These are phyloP conservation scores for Panicum hallii DNA, from an alignment of 202 grass and related monocot genomes.

Conservation along the genomic window DNA sequence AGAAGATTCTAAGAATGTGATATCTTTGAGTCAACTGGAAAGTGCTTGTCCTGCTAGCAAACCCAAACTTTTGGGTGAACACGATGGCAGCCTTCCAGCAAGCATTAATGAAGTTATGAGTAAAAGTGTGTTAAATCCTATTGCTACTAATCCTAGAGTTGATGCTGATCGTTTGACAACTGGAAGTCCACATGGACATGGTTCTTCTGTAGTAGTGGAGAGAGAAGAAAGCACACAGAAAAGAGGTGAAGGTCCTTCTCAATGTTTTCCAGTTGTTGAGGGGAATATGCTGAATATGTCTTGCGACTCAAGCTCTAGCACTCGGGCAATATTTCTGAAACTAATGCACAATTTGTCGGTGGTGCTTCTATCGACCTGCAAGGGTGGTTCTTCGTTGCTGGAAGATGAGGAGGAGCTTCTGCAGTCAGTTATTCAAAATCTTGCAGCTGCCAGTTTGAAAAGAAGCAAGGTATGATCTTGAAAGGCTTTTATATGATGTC, in stretches of 20 bases:
- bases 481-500: constrained; percentile 31
- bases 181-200: constrained; percentile 37
- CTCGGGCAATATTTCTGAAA: constrained; percentile 44
- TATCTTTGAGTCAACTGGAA: constrained; percentile 26
- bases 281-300: constrained; percentile 42
- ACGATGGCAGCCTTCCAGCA: constrained; percentile 22
- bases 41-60: constrained; percentile 13
- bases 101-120: neutral
- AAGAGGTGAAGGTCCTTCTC: constrained; percentile 47
- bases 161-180: constrained; percentile 27
- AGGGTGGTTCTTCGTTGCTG: constrained; percentile 50
- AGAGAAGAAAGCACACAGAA: constrained; percentile 32
- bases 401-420: constrained; percentile 60
- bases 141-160: constrained; percentile 21
- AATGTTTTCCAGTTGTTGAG: constrained; percentile 28
- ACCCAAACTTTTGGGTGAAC: constrained; percentile 18
- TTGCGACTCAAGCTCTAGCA: constrained; percentile 40
- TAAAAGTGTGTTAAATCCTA: constrained; percentile 6
- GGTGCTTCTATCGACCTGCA: constrained; percentile 54
- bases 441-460: constrained; percentile 56
- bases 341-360: constrained; percentile 65
- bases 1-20: constrained; percentile 34
- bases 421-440: constrained; percentile 65
- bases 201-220: constrained; percentile 10
- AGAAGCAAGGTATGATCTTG: constrained; percentile 60